Percentiles rank a stretch among this genome's conserved stretches.
phyloP scores from a whole-genome alignment of 345 rosid species.

The Theobroma cacao region DNA sequence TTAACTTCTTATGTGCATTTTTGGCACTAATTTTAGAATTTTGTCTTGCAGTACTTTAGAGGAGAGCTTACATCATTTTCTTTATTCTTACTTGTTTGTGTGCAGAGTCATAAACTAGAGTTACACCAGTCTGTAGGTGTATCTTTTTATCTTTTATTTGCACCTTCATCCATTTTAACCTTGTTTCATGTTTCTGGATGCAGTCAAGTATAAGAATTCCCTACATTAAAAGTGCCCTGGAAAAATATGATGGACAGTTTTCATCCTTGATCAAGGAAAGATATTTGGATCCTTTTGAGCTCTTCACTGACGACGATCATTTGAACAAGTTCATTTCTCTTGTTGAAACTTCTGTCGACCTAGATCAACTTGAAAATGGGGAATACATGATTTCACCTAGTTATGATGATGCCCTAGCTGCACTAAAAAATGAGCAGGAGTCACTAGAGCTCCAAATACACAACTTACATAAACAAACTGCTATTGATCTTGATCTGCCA shows the following conservation, averaged over 20 bases:
- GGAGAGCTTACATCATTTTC: not conserved
- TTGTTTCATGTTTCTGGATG: conserved; percentile 26
- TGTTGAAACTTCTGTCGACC: conserved; percentile 87
- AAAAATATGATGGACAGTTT: conserved; percentile 64
- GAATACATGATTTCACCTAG: conserved; percentile 93
- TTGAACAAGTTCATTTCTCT: conserved; percentile 72
- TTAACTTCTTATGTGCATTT: not conserved
- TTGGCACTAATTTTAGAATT: not conserved
- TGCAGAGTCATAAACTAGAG: not conserved
- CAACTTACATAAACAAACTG: conserved; percentile 77
- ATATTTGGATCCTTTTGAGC: conserved; percentile 55
- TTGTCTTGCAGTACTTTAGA: not conserved
- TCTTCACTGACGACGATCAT: conserved; percentile 68
- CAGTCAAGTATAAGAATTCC: conserved; percentile 94
- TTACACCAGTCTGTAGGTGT: not conserved
- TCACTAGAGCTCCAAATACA: conserved; percentile 75
- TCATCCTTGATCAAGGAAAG: conserved; percentile 59
- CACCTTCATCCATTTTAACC: not conserved
- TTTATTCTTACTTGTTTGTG: not conserved
- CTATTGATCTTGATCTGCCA: conserved; percentile 81
- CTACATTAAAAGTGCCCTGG: conserved; percentile 66
- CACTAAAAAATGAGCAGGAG: conserved; percentile 74
- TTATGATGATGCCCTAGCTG: conserved; percentile 67
- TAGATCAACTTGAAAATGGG: conserved; percentile 92
- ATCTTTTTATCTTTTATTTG: conserved; percentile 3